A percentile compares a stretch with the other conserved stretches of the same genome.
Conservation (phyloP, 257 asterid species). For the Solanum virginianum region DNA sequence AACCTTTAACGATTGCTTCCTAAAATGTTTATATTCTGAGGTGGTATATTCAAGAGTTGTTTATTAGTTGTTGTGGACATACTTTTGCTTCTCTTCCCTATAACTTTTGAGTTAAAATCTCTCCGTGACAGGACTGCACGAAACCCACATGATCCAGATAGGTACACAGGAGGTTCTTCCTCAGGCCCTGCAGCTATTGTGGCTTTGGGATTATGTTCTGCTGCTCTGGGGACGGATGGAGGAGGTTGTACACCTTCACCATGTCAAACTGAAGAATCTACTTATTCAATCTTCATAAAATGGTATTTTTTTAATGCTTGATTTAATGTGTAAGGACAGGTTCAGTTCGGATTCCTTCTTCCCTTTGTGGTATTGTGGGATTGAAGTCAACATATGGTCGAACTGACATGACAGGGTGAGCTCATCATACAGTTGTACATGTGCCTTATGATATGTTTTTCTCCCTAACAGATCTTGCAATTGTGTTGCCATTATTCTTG, state of each 20-base stretch:
- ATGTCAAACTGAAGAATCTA: conserved; percentile 8
- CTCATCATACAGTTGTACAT: neutral
- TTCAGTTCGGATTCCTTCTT: conserved; percentile 90
- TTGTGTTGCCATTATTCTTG: neutral
- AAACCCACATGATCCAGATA: conserved; percentile 91
- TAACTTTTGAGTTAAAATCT: neutral
- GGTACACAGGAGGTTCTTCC: conserved; percentile 98
- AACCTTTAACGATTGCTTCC: neutral
- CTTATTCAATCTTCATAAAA: neutral
- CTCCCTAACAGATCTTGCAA: neutral
- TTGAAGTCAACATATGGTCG: conserved; percentile 88
- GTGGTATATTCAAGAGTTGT: neutral
- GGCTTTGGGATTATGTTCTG: conserved; percentile 90
- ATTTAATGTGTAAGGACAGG: conserved; percentile 39
- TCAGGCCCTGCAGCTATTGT: conserved; percentile 99
- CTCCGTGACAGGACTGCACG: conserved; percentile 65
- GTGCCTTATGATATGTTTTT: neutral
- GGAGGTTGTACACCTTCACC: conserved; percentile 65
- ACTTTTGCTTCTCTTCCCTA: neutral
- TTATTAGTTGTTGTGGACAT: neutral
- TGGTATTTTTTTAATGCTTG: conserved; percentile 6
- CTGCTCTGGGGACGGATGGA: conserved; percentile 98
- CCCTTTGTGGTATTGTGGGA: conserved; percentile 95
- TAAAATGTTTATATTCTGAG: neutral
- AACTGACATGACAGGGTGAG: conserved; percentile 79